Evolutionary conservation across 2,329 filamentous ascomycete species (phyloP), one percentile per base, ranked within the genome.

Genomic region (Didymella pomorum): DNA sequence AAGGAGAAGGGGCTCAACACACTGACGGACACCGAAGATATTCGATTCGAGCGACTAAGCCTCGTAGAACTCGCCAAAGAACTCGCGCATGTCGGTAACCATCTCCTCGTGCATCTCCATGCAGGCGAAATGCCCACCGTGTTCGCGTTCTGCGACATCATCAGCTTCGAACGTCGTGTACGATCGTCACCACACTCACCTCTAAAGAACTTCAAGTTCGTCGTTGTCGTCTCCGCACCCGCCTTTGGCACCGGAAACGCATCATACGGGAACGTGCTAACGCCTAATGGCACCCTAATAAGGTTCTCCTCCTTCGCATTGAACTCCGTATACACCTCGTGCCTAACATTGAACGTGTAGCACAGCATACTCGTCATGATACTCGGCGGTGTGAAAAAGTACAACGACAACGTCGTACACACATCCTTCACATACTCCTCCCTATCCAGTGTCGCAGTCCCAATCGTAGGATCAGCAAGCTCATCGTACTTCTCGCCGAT

Each of bases 401-500:
- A 79, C 45, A 79, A 48, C 20, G 55, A 63, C 23, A 67, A 49
- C 39, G 64, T 67, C 23, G 68, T 65, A 41, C 58, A 62, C 53
- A 76, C 35, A 66, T 73, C 71, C 25, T 75, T 65, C 18, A 71
- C 71, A 41, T 72, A 72, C 4, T 67, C 49, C 9, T 67, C 60
- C 23, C 70, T 69, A 28, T 79, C 71, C 25, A 73, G 63, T 14
- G 63, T 68, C 7, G 68, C 65, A n/a, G 69, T 63, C 20, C 61
- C 60, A 8, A 66, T 52, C 14, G 52, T 63, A 14, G 76, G 74
- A 48, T 76, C 71, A 12, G 75, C 68, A 6, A 76, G 68, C 64
- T 80, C 77, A 31, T 75, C 65, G 56, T 78, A 78, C 66, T 82
- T 80, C 59, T 81, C 78, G 1, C 78, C 80, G 0, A 81, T 70